phyloP scores from a whole-genome alignment of 2,329 filamentous ascomycete genomes.

The Colletotrichum somersetense region DNA sequence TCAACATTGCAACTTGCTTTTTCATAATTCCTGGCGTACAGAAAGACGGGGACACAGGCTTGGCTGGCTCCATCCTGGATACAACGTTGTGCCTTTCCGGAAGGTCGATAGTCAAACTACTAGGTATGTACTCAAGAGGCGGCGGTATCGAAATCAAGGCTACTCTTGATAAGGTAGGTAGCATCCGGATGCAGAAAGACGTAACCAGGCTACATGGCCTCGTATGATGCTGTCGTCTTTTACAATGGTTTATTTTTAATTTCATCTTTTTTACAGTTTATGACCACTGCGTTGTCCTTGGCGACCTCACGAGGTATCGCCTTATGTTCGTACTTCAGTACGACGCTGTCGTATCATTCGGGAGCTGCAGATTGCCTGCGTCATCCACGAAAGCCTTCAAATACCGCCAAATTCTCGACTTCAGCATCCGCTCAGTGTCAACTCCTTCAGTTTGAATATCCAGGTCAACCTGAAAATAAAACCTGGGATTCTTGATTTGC shows the following conservation, averaged over 20 bases:
- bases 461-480: neutral
- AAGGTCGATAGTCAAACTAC: conserved; percentile 17
- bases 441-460: neutral
- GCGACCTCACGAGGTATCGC: too few species aligned
- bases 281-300: too few species aligned
- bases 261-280: too few species aligned
- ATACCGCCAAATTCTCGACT: neutral
- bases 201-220: neutral
- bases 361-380: neutral
- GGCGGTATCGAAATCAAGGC: neutral
- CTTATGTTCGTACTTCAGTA: neutral
- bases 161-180: conserved; percentile 29
- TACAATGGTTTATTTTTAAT: too few species aligned
- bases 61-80: conserved; percentile 22
- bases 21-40: conserved; percentile 16
- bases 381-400: conserved; percentile 4
- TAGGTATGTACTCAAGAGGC: neutral
- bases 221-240: conserved; percentile 7
- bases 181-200: conserved; percentile 16
- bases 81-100: conserved; percentile 23
- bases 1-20: neutral
- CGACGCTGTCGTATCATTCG: neutral
- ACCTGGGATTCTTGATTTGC: too few species aligned
- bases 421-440: neutral
- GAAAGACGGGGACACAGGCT: conserved; percentile 5